Evolutionary conservation across 2,329 filamentous ascomycete genomes (phyloP).

Genomic region (Pestalotiopsis sp.): DNA sequence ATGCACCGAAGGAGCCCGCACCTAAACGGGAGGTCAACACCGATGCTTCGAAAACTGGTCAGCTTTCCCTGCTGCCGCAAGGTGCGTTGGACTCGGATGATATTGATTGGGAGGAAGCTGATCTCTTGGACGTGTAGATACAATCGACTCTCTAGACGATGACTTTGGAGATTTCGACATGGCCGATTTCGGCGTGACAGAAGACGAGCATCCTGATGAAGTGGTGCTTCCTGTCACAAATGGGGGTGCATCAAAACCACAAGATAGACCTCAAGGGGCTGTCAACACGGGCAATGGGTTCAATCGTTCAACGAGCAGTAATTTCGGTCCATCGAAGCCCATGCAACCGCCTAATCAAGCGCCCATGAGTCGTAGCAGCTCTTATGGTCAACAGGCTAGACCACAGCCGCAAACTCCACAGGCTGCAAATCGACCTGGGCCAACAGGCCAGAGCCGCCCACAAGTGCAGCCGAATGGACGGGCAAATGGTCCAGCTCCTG

Average conservation of each 20-base stretch:
- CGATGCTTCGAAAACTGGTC: conserved; percentile 30
- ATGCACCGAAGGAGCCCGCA: conserved; percentile 60
- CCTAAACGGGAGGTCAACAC: conserved; percentile 9
- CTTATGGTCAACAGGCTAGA: conserved; percentile 33
- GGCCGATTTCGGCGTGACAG: conserved; percentile 71
- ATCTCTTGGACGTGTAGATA: conserved; percentile 34
- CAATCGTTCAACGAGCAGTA: conserved; percentile 30
- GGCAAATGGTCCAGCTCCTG: conserved; percentile 18
- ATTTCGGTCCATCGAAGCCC: conserved; percentile 19
- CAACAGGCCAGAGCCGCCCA: conserved; percentile 24
- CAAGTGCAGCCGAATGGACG: conserved; percentile 21
- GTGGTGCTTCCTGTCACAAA: conserved; percentile 57
- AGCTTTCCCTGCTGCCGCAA: conserved; percentile 28
- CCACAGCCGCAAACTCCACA: conserved; percentile 30
- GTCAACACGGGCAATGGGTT: conserved; percentile 24
- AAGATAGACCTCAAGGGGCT: conserved; percentile 29
- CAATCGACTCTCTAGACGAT: conserved; percentile 33
- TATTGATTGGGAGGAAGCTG: conserved; percentile 36
- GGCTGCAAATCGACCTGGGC: conserved; percentile 35
- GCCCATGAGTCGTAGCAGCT: conserved; percentile 32
- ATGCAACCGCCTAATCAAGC: conserved; percentile 42
- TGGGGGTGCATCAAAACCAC: conserved; percentile 23
- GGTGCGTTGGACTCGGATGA: conserved; percentile 50
- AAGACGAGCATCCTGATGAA: conserved; percentile 77
- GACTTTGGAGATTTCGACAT: conserved; percentile 69